Evolutionary conservation across 75 land plant species (phyloP).

Genomic region (Larix kaempferi): DNA sequence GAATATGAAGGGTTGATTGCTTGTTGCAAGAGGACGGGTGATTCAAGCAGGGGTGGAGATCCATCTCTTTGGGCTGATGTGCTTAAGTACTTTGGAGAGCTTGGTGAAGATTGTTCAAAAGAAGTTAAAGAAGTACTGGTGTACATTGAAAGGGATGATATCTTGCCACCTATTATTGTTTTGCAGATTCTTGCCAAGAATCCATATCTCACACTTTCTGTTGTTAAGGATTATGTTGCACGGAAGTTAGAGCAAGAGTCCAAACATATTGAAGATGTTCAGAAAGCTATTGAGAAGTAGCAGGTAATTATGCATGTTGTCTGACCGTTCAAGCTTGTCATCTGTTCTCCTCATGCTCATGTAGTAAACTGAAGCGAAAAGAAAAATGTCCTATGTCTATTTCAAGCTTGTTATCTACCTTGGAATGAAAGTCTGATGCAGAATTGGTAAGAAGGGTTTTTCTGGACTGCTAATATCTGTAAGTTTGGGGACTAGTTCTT

Average conservation of each 20-base stretch:
- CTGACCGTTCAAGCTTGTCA: too few species aligned
- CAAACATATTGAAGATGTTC: conserved; percentile 82
- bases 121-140: conserved; percentile 93
- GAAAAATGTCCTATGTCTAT: too few species aligned
- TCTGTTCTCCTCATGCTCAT: too few species aligned
- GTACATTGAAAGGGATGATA: conserved; percentile 83
- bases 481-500: too few species aligned
- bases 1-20: conserved; percentile 93
- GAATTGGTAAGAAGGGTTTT: too few species aligned
- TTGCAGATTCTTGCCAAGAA: conserved; percentile 82
- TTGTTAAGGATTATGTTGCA: conserved; percentile 91
- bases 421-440: too few species aligned
- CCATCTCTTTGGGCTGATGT: conserved; percentile 92
- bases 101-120: conserved; percentile 94
- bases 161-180: conserved; percentile 92
- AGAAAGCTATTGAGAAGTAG: conserved; percentile 84
- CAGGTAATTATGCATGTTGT: conserved; percentile 39
- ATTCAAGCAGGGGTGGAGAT: conserved; percentile 86
- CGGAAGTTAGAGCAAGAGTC: conserved; percentile 91
- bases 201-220: conserved; percentile 83
- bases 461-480: too few species aligned
- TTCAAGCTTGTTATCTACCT: too few species aligned
- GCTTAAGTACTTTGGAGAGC: conserved; percentile 90
- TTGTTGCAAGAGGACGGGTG: conserved; percentile 90
- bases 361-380: too few species aligned